Evolutionary conservation across 345 rosid genomes (phyloP).

Genomic region (Geranium rotundifolium): DNA sequence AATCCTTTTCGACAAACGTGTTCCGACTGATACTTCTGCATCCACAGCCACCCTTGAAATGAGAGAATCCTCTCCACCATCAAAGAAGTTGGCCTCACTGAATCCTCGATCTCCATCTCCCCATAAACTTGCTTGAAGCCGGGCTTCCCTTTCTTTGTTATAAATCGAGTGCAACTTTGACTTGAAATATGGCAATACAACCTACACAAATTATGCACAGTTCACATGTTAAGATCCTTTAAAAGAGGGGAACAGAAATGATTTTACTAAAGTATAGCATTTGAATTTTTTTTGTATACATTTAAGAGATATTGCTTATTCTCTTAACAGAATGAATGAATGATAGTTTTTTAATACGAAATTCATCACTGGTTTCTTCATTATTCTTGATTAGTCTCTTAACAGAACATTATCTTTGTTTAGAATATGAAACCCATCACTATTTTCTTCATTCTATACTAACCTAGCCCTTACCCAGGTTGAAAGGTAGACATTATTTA

Average conservation of each 20-base stretch:
- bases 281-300: too few species aligned
- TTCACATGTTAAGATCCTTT: constrained; percentile 11
- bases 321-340: too few species aligned
- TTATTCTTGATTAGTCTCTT: too few species aligned
- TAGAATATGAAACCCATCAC: too few species aligned
- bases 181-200: constrained; percentile 85
- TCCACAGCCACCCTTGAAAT: constrained; percentile 32
- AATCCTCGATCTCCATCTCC: constrained; percentile 61
- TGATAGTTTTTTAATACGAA: too few species aligned
- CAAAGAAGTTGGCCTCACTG: constrained; percentile 38
- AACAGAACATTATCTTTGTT: too few species aligned
- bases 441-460: too few species aligned
- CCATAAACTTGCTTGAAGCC: constrained; percentile 93
- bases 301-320: too few species aligned
- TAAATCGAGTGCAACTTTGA: constrained; percentile 76
- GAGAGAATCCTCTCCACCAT: constrained; percentile 34
- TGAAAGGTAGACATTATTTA: too few species aligned
- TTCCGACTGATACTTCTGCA: constrained; percentile 44
- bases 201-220: constrained; percentile 32
- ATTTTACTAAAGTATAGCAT: too few species aligned
- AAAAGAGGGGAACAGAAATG: constrained; percentile 2
- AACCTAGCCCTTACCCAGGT: too few species aligned
- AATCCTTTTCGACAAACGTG: constrained; percentile 42
- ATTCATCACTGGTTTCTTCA: too few species aligned
- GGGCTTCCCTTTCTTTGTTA: constrained; percentile 92